Conservation (phyloP, 257 asterid genomes). For the Fraxinus excelsior region DNA sequence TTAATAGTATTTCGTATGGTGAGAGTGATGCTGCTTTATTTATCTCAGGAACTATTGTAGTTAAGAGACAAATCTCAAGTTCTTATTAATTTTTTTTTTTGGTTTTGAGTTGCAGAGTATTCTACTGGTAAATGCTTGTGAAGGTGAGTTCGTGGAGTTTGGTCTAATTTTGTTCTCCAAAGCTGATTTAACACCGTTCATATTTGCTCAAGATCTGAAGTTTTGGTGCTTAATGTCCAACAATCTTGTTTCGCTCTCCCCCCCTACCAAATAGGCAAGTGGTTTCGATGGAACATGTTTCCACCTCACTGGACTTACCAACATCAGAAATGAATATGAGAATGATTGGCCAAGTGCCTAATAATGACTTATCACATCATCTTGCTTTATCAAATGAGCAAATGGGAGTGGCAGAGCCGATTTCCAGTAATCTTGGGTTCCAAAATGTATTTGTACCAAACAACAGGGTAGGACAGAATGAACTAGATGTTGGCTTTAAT, state of each 20-base stretch:
- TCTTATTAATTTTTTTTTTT: neutral
- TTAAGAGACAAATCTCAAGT: neutral
- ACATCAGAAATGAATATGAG: constrained; percentile 46
- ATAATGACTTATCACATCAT: constrained; percentile 36
- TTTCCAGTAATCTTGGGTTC: constrained; percentile 38
- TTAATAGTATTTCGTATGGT: neutral
- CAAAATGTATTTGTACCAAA: constrained; percentile 28
- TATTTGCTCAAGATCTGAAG: constrained; percentile 16
- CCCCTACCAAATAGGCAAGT: constrained; percentile 45
- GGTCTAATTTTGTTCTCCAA: neutral
- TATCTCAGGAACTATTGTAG: neutral
- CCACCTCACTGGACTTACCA: constrained; percentile 48
- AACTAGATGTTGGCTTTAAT: constrained; percentile 29
- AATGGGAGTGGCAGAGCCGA: constrained; percentile 33
- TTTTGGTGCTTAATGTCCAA: constrained; percentile 43
- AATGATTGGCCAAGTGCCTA: constrained; percentile 41
- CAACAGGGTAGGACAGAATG: constrained; percentile 29
- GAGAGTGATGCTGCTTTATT: neutral
- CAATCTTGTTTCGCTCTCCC: constrained; percentile 49
- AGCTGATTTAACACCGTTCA: neutral
- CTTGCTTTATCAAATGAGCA: constrained; percentile 38
- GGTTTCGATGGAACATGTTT: constrained; percentile 60
- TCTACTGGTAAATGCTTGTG: neutral
- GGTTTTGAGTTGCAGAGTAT: neutral
- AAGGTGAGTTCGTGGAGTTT: constrained; percentile 22